Evolutionary conservation across 371 early-diverging fungal species (phyloP).

Genomic region (Haplosporangium sp.): DNA sequence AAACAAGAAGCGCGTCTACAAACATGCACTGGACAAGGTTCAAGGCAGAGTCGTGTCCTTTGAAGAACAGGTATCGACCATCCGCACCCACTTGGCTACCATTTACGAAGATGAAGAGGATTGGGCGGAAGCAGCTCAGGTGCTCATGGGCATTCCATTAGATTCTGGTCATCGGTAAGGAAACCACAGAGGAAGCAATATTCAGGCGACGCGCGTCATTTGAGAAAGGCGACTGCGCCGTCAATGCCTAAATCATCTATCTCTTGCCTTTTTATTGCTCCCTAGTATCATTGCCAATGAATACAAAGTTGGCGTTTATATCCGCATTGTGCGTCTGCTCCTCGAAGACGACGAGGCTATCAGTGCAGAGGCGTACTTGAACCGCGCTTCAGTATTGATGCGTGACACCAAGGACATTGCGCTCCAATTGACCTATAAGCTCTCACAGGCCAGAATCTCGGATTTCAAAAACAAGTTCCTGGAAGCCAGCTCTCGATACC

Average conservation of each 20-base stretch:
- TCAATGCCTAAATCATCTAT: neutral
- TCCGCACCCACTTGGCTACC: constrained; percentile 78
- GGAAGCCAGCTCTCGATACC: constrained; percentile 88
- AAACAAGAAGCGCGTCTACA: constrained; percentile 62
- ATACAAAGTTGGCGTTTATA: constrained; percentile 83
- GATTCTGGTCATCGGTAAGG: constrained; percentile 86
- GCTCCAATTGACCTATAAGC: constrained; percentile 69
- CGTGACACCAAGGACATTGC: constrained; percentile 65
- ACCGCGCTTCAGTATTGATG: constrained; percentile 81
- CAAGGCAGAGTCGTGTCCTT: constrained; percentile 83
- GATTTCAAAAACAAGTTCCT: constrained; percentile 89
- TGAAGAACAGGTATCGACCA: constrained; percentile 85
- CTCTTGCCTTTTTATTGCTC: neutral
- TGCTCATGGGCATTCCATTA: constrained; percentile 84
- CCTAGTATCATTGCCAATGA: constrained; percentile 76
- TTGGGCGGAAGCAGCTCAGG: constrained; percentile 82
- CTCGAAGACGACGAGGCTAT: constrained; percentile 89
- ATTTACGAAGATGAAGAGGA: constrained; percentile 82
- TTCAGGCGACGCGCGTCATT: neutral
- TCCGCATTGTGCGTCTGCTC: constrained; percentile 84
- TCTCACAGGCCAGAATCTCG: constrained; percentile 87
- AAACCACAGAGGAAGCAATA: neutral
- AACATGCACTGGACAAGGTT: constrained; percentile 68
- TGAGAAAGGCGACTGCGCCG: constrained; percentile 26
- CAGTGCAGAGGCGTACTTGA: constrained; percentile 83